Conservation (phyloP, 2,329 filamentous ascomycete species). For the Lojkania enalia region DNA sequence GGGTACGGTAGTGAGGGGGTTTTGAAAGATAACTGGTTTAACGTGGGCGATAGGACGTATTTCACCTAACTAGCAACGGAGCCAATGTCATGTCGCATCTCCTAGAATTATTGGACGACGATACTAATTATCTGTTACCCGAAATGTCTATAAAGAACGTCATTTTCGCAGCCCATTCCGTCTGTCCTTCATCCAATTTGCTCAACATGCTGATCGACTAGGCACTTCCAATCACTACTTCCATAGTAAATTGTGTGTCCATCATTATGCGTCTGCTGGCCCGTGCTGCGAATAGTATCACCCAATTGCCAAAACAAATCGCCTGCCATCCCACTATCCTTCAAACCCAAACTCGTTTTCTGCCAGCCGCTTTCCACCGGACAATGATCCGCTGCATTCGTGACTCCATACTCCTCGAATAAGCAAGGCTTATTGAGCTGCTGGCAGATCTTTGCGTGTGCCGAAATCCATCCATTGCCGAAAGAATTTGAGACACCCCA, state of each 20-base stretch:
- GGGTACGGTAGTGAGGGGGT: too few relatives aligned
- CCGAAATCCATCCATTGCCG: constrained; percentile 53
- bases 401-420: constrained; percentile 46
- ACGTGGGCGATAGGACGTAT: too few relatives aligned
- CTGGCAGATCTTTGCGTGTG: constrained; percentile 48
- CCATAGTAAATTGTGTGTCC: constrained; percentile 38
- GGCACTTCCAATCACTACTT: constrained; percentile 33
- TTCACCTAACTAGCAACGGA: too few relatives aligned
- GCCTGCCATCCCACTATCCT: constrained; percentile 32
- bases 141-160: too few relatives aligned
- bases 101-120: too few relatives aligned
- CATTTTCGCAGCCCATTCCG: too few relatives aligned
- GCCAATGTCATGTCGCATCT: too few relatives aligned
- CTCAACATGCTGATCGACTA: constrained; percentile 34
- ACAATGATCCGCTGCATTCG: constrained; percentile 26
- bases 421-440: constrained; percentile 46
- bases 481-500: constrained; percentile 43
- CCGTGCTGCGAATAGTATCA: constrained; percentile 25
- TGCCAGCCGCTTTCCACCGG: constrained; percentile 36
- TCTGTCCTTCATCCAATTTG: constrained; percentile 28
- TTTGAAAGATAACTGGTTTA: too few relatives aligned
- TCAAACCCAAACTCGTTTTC: constrained; percentile 26
- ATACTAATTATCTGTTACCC: too few relatives aligned
- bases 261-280: constrained; percentile 33
- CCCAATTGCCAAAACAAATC: constrained; percentile 43